Conservation (phyloP, 2,329 filamentous ascomycete genomes). For the Penicillium sp. region DNA sequence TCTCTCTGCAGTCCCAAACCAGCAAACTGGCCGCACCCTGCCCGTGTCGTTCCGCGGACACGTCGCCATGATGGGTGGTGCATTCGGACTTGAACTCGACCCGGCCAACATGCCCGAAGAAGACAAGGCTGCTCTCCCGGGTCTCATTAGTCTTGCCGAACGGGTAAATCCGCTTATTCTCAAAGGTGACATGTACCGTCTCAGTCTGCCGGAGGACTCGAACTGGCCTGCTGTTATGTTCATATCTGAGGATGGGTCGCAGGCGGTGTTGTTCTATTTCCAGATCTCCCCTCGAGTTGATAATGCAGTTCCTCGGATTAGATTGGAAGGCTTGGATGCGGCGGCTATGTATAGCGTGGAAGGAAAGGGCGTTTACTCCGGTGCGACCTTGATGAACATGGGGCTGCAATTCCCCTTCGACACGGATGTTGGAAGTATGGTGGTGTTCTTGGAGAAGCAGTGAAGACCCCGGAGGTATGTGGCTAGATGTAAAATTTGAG, state of each 20-base stretch:
- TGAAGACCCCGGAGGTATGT: conserved; percentile 12
- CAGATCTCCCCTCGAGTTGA: conserved; percentile 53
- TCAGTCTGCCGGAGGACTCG: conserved; percentile 53
- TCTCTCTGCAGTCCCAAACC: conserved; percentile 57
- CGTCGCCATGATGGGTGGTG: conserved; percentile 64
- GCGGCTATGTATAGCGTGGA: conserved; percentile 51
- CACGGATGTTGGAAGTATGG: conserved; percentile 54
- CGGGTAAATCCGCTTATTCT: conserved; percentile 57
- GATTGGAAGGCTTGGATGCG: conserved; percentile 54
- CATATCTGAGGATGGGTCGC: conserved; percentile 47
- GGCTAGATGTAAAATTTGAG: no score
- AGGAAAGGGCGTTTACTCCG: conserved; percentile 51
- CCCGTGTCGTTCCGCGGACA: conserved; percentile 58
- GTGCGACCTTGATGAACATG: conserved; percentile 58
- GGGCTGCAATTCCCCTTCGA: conserved; percentile 53
- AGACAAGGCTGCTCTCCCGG: conserved; percentile 52
- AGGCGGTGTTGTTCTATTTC: conserved; percentile 57
- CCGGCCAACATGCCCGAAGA: conserved; percentile 49
- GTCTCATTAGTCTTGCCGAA: conserved; percentile 51
- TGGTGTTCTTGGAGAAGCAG: conserved; percentile 52
- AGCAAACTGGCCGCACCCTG: conserved; percentile 51
- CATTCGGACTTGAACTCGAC: conserved; percentile 61
- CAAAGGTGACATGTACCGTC: conserved; percentile 55
- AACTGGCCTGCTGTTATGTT: conserved; percentile 61
- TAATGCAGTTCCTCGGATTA: conserved; percentile 50